Conservation (phyloP, 805 yeast species). For the Lachancea meyersii region DNA sequence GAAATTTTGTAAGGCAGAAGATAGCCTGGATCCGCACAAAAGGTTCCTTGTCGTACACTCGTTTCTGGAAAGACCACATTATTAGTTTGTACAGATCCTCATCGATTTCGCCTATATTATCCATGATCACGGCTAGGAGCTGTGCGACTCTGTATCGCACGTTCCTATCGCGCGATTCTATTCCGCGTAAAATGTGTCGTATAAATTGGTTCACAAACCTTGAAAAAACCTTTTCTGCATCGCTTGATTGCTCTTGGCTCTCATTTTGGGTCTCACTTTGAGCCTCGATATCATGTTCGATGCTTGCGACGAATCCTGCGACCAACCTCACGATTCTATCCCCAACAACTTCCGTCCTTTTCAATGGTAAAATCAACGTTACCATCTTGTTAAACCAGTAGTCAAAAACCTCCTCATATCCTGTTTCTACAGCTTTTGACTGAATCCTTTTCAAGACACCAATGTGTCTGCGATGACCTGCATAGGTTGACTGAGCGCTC, state of each 20-base stretch:
- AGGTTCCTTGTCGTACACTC: slow-evolving; percentile 72
- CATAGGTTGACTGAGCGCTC: slow-evolving; percentile 66
- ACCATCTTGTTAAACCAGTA: slow-evolving; percentile 53
- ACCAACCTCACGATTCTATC: slow-evolving; percentile 69
- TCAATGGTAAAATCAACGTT: slow-evolving; percentile 59
- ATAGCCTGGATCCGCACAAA: slow-evolving; percentile 79
- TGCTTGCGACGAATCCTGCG: slow-evolving; percentile 50
- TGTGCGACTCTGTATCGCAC: slow-evolving; percentile 81
- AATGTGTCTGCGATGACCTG: slow-evolving; percentile 72
- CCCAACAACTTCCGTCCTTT: slow-evolving; percentile 63
- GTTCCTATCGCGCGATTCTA: slow-evolving; percentile 65
- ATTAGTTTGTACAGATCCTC: slow-evolving; percentile 62
- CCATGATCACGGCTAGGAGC: slow-evolving; percentile 62
- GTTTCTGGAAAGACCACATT: slow-evolving; percentile 50
- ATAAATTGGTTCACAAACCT: slow-evolving; percentile 56
- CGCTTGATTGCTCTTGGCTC: slow-evolving; percentile 31
- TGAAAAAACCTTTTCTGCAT: slow-evolving; percentile 40
- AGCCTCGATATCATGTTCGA: slow-evolving; percentile 30
- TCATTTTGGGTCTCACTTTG: slow-evolving; percentile 17
- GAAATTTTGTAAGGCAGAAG: slow-evolving; percentile 71
- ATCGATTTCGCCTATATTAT: slow-evolving; percentile 68
- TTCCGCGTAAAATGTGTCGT: slow-evolving; percentile 66
- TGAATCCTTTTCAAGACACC: slow-evolving; percentile 57
- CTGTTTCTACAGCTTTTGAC: slow-evolving; percentile 46
- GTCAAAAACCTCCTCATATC: slow-evolving; percentile 53